These are phyloP conservation scores for Penicillium cataractarum DNA, from an alignment of 495 filamentous ascomycete genomes.

Conservation along the genomic window DNA sequence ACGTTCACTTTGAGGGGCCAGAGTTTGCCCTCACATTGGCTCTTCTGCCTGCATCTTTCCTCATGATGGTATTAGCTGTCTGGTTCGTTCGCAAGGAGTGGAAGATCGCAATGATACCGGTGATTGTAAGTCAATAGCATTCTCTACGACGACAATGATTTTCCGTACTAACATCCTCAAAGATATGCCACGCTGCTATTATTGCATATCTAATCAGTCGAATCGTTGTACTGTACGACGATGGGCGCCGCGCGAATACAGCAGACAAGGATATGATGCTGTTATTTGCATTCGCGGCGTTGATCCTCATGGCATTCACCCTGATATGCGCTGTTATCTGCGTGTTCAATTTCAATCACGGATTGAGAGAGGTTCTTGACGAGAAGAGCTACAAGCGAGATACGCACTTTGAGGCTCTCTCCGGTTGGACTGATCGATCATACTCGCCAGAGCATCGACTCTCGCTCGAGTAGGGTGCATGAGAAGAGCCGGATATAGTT, in stretches of 20 bases:
- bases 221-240: constrained; percentile 21
- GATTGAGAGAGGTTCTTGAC: constrained; percentile 7
- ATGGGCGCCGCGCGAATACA: constrained; percentile 12
- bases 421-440: not conserved
- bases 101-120: constrained; percentile 11
- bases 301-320: constrained; percentile 14
- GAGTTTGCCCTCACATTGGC: constrained; percentile 28
- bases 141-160: not conserved
- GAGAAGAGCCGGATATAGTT: no score
- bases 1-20: constrained; percentile 30
- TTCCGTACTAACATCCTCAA: not conserved
- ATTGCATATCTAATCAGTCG: constrained; percentile 25
- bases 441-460: not conserved
- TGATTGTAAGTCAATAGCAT: constrained; percentile 17
- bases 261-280: constrained; percentile 27
- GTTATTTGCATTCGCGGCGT: constrained; percentile 19
- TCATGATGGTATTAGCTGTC: constrained; percentile 22
- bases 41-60: constrained; percentile 21
- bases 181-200: constrained; percentile 22
- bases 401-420: constrained; percentile 1
- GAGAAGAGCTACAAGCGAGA: not conserved
- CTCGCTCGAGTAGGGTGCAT: not conserved
- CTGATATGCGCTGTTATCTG: constrained; percentile 21
- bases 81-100: constrained; percentile 22
- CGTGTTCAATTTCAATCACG: constrained; percentile 21